phyloP scores from a whole-genome alignment of 2,329 filamentous ascomycete species.

The Trichoderma atroviride region DNA sequence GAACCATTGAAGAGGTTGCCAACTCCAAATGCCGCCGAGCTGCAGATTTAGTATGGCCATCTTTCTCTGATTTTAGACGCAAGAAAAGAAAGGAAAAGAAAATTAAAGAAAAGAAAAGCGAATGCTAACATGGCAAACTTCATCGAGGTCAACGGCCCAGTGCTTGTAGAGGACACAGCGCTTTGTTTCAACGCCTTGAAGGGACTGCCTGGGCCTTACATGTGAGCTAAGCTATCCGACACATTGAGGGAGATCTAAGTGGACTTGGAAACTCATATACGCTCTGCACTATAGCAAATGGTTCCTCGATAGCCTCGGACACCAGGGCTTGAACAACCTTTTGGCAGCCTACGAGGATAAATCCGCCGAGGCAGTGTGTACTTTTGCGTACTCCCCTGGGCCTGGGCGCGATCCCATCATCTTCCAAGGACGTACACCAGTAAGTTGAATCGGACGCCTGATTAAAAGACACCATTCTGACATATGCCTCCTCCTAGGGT shows the following conservation, averaged over 20 bases:
- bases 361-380: slow-evolving; percentile 89
- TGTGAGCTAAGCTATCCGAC: slow-evolving; percentile 60
- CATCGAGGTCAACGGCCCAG: slow-evolving; percentile 74
- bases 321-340: slow-evolving; percentile 84
- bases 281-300: slow-evolving; percentile 70
- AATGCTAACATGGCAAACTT: not conserved
- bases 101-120: not conserved
- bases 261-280: not conserved
- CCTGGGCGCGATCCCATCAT: slow-evolving; percentile 82
- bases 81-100: not conserved
- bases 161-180: slow-evolving; percentile 94
- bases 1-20: slow-evolving; percentile 88
- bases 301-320: slow-evolving; percentile 84
- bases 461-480: slow-evolving; percentile 1
- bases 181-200: slow-evolving; percentile 89
- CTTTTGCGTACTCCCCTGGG: slow-evolving; percentile 87
- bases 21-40: slow-evolving; percentile 83
- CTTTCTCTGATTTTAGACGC: not conserved
- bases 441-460: slow-evolving; percentile 45
- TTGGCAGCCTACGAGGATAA: slow-evolving; percentile 89
- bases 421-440: slow-evolving; percentile 88
- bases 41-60: slow-evolving; percentile 65
- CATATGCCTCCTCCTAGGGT: slow-evolving; percentile 47
- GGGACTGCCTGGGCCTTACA: slow-evolving; percentile 93
- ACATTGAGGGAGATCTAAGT: too few relatives aligned